These are phyloP conservation scores for Cladophialophora bantiana DNA, from an alignment of 2,329 filamentous ascomycete species.

Conservation along the genomic window DNA sequence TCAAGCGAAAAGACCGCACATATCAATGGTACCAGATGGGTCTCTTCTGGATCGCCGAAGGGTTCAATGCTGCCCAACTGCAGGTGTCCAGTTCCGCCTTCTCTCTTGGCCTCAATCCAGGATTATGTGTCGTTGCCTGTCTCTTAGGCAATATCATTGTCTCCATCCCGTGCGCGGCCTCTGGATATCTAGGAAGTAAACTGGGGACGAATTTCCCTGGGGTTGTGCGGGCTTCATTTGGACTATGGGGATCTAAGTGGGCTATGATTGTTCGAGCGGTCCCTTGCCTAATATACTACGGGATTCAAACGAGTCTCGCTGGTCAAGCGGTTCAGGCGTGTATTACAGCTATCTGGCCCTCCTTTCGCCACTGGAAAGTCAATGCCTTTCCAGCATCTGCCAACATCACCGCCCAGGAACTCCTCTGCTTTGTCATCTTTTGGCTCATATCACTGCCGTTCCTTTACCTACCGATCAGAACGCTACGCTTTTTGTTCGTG, in stretches of 20 bases:
- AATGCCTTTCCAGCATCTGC: constrained; percentile 60
- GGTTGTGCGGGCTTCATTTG: constrained; percentile 23
- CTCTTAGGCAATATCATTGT: constrained; percentile 29
- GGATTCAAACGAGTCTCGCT: constrained; percentile 26
- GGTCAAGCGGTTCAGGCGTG: constrained; percentile 43
- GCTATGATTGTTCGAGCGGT: constrained; percentile 26
- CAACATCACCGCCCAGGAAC: constrained; percentile 63
- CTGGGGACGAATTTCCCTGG: constrained; percentile 26
- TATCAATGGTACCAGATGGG: constrained; percentile 32
- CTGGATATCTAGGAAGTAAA: constrained; percentile 26
- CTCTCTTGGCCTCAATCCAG: constrained; percentile 27
- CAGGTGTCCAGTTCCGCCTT: constrained; percentile 28
- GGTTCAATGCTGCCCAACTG: constrained; percentile 28
- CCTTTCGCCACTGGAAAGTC: constrained; percentile 54
- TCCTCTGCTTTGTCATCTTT: constrained; percentile 65
- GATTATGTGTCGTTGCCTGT: constrained; percentile 26
- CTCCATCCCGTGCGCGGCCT: constrained; percentile 25
- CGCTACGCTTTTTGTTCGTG: constrained; percentile 37
- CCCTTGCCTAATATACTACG: constrained; percentile 27
- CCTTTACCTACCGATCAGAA: constrained; percentile 46
- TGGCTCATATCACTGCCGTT: constrained; percentile 57
- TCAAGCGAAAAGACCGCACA: constrained; percentile 28
- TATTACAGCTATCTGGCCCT: constrained; percentile 53
- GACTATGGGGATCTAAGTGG: constrained; percentile 25
- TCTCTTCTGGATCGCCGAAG: constrained; percentile 30